These are phyloP conservation scores for Ophidiomyces ophidiicola DNA, from an alignment of 2,329 filamentous ascomycete genomes.

Conservation along the genomic window DNA sequence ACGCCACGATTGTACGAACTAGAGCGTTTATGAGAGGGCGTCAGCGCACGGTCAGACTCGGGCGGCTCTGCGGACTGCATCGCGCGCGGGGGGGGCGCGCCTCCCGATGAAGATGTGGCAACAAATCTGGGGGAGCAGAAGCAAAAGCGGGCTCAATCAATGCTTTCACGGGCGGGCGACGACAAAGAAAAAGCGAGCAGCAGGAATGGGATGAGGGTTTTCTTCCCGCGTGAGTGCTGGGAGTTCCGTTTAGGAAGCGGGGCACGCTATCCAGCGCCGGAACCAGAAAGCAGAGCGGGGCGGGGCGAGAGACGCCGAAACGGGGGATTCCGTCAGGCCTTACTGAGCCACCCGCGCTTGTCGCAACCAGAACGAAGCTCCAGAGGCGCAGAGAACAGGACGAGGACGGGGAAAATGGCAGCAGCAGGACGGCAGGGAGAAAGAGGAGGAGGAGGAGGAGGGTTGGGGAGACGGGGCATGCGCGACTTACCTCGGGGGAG, in stretches of 20 bases:
- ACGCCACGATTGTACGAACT: constrained; percentile 56
- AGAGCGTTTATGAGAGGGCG: constrained; percentile 14
- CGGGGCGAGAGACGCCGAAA: constrained; percentile 3
- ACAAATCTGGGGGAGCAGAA: background rate
- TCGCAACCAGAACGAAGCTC: background rate
- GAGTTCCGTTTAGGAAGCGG: constrained; percentile 8
- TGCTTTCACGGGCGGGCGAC: background rate
- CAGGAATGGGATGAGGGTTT: background rate
- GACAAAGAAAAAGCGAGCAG: background rate
- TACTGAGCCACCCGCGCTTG: constrained; percentile 1
- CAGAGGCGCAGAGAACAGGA: background rate
- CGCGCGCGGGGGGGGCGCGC: too few species aligned
- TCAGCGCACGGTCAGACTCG: constrained; percentile 8
- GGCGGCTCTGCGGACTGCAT: constrained; percentile 8
- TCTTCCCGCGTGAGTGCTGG: background rate
- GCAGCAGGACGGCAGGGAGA: background rate
- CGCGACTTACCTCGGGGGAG: constrained; percentile 30
- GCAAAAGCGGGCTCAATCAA: background rate
- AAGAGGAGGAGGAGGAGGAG: background rate
- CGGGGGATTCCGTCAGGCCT: background rate
- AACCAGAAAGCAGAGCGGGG: constrained; percentile 6
- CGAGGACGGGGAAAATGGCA: constrained; percentile 2
- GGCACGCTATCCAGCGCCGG: constrained; percentile 10
- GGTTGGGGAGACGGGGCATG: background rate
- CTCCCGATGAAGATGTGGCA: constrained; percentile 2